Base-by-base conservation (phyloP, 2,329 filamentous ascomycete species). In the Neonectria magnoliae region DNA sequence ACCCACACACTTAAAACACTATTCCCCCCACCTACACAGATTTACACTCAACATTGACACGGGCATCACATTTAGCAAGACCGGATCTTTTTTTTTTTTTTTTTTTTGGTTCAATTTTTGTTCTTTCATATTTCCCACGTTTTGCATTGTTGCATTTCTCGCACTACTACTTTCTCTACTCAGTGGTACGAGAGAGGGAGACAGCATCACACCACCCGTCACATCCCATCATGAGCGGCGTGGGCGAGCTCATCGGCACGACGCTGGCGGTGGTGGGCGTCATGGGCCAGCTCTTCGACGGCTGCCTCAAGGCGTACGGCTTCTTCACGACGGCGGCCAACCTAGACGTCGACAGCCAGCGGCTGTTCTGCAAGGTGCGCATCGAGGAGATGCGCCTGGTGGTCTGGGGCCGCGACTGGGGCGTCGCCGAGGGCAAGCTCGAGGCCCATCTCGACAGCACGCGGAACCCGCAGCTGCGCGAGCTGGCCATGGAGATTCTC, bases 361-460 rank as follows among this genome's bases (percentile, higher is more conserved):
- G 79, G 42, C 73, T 84, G 33, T 73, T 82, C 47, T 83, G 82
- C 75, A 84, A 84, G 69, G 80, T 84, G 59, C 79, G 81, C 55
- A 84, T 84, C 69, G 82, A 84, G 74, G 82, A 84, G 77, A 83
- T 82, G 80, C 77, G 82, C 4, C 76, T 84, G 38, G 71, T 81
- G 31, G 80, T 83, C 62, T 84, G 82, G 82, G 82, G 82, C 18
- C 73, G 82, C 33, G 80, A 83, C 67, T 84, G 82, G 82, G 82
- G 82, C 25, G 81, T 84, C 36, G 76, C 80, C 10, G 82, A 84
- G 73, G 82, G 82, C 5, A 75, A 68, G 54, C 73, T 84, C 1
- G 82, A 84, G 70, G 78, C 77, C 36, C 81, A 82, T 61, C 75
- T 83, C 9, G 73, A 76, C 60, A 74, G 73, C 38, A 78, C 76